These are phyloP conservation scores for Fusarium proliferatum DNA, from an alignment of 2,329 filamentous ascomycete species.

Conservation along the genomic window DNA sequence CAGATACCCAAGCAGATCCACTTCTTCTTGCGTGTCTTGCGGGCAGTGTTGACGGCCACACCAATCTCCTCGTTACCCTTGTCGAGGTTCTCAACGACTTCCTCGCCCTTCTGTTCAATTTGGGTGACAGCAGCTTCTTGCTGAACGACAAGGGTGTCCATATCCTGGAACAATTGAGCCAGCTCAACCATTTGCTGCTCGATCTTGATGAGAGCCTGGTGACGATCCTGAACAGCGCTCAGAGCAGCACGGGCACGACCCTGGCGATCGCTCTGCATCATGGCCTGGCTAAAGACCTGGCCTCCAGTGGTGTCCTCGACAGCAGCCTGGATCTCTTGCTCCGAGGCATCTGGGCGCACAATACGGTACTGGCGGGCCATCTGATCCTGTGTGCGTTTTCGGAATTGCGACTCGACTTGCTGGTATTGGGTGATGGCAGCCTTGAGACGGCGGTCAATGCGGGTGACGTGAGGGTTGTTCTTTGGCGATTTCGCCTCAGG, in stretches of 20 bases:
- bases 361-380: slow-evolving; percentile 92
- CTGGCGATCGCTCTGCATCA: slow-evolving; percentile 83
- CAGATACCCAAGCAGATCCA: slow-evolving; percentile 90
- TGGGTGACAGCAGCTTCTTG: slow-evolving; percentile 83
- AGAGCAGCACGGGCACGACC: slow-evolving; percentile 85
- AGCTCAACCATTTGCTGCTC: slow-evolving; percentile 90
- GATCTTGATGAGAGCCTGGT: slow-evolving; percentile 90
- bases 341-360: slow-evolving; percentile 82
- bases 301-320: slow-evolving; percentile 77
- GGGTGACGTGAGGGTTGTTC: slow-evolving; percentile 84
- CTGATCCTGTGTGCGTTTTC: slow-evolving; percentile 82
- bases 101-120: slow-evolving; percentile 88
- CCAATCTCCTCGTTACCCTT: slow-evolving; percentile 87
- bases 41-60: slow-evolving; percentile 83
- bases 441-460: slow-evolving; percentile 83
- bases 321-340: slow-evolving; percentile 80
- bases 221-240: slow-evolving; percentile 82
- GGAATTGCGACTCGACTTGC: slow-evolving; percentile 81
- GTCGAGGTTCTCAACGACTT: slow-evolving; percentile 84
- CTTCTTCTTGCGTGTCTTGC: slow-evolving; percentile 89
- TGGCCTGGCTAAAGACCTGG: slow-evolving; percentile 88
- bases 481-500: slow-evolving; percentile 78
- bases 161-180: slow-evolving; percentile 87
- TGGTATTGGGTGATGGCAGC: slow-evolving; percentile 85
- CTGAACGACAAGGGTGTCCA: slow-evolving; percentile 86